phyloP scores from a whole-genome alignment of 108 stramenopile species.

The Cyclotella distinguenda region DNA sequence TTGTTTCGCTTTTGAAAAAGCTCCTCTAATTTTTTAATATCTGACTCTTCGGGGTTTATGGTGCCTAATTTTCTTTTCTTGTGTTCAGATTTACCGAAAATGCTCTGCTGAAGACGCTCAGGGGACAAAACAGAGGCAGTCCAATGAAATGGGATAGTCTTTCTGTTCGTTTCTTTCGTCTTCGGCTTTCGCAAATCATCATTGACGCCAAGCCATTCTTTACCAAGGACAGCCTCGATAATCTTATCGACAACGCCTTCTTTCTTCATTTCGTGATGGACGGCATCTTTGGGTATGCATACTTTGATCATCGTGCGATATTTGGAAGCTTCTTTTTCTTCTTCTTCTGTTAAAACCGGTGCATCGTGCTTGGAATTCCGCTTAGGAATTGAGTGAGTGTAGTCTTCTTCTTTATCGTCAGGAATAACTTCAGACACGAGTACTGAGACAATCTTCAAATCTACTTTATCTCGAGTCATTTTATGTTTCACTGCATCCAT shows the following conservation, averaged over 20 bases:
- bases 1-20: conserved; percentile 74
- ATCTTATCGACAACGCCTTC: conserved; percentile 75
- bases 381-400: not conserved
- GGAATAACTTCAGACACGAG: conserved; percentile 32
- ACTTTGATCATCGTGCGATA: conserved; percentile 70
- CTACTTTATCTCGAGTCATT: conserved; percentile 41
- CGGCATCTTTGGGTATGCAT: conserved; percentile 70
- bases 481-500: conserved; percentile 42
- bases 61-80: conserved; percentile 50
- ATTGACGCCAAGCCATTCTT: conserved; percentile 24
- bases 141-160: conserved; percentile 77
- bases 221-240: conserved; percentile 68
- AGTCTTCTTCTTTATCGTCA: conserved; percentile 43
- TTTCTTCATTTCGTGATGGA: conserved; percentile 70
- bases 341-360: conserved; percentile 48
- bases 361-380: conserved; percentile 15
- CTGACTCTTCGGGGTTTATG: conserved; percentile 47
- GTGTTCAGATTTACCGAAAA: conserved; percentile 44
- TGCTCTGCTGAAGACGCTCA: conserved; percentile 59
- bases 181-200: not conserved
- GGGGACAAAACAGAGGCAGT: conserved; percentile 60
- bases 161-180: conserved; percentile 31
- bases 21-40: conserved; percentile 76
- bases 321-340: conserved; percentile 57
- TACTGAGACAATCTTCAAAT: conserved; percentile 35